These are phyloP conservation scores for Chlorella sorokiniana DNA, from an alignment of 139 green algal species.

Conservation along the genomic window DNA sequence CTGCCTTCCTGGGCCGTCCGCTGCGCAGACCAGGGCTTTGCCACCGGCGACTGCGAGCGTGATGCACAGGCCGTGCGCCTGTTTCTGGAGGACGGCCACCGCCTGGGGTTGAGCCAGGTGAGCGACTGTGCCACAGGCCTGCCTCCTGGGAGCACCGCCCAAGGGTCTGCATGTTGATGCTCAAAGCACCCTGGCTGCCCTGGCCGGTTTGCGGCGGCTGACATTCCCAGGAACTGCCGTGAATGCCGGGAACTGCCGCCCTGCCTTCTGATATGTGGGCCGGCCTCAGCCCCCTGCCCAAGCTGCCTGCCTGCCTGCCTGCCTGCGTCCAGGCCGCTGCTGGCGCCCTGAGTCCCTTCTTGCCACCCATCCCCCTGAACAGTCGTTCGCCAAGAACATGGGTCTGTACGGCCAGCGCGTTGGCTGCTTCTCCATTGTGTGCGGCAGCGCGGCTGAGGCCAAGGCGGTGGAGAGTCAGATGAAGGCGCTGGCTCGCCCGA, in stretches of 20 bases:
- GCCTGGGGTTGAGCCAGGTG: constrained; percentile 49
- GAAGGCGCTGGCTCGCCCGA: constrained; percentile 66
- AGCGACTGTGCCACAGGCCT: too few relatives aligned
- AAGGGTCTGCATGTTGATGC: too few relatives aligned
- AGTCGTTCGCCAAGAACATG: constrained; percentile 88
- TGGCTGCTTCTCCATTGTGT: constrained; percentile 52
- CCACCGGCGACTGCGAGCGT: constrained; percentile 78
- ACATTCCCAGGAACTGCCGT: too few relatives aligned
- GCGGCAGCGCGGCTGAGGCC: not conserved
- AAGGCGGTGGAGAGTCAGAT: constrained; percentile 35
- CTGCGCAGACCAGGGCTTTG: constrained; percentile 75
- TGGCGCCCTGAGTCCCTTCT: not conserved
- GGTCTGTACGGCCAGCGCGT: constrained; percentile 84
- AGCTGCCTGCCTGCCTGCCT: not conserved
- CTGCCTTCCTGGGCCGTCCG: too few relatives aligned
- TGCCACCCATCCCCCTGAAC: not conserved
- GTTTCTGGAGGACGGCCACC: constrained; percentile 81
- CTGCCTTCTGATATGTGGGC: too few relatives aligned
- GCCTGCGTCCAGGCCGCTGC: not conserved
- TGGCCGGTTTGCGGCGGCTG: too few relatives aligned
- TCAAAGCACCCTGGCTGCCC: too few relatives aligned
- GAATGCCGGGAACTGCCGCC: too few relatives aligned
- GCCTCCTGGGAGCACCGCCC: too few relatives aligned
- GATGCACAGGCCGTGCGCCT: constrained; percentile 79
- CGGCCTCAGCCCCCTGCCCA: too few relatives aligned